Evolutionary conservation across 441 rosid species (phyloP).

Genomic region (Populus hybrid): DNA sequence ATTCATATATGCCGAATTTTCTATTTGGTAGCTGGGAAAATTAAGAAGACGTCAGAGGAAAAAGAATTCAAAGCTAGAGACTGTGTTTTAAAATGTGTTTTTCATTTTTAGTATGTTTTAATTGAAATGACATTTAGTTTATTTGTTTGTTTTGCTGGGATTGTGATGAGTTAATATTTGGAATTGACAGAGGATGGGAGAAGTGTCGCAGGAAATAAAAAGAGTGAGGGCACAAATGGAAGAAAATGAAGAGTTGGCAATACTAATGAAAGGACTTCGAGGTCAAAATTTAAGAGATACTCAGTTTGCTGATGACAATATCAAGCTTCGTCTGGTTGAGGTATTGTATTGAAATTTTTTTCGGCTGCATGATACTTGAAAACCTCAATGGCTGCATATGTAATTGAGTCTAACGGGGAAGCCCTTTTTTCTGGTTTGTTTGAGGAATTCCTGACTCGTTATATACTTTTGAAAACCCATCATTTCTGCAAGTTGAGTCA

Average conservation of each 20-base stretch:
- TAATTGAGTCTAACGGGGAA: not conserved
- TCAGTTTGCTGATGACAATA: constrained; percentile 69
- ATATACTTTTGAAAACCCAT: not conserved
- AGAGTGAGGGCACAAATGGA: constrained; percentile 95
- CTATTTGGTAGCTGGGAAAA: constrained; percentile 15
- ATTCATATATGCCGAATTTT: not conserved
- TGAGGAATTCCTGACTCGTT: not conserved
- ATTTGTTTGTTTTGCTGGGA: not conserved
- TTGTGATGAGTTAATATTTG: constrained; percentile 6
- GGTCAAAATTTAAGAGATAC: constrained; percentile 88
- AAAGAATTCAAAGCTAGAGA: not conserved
- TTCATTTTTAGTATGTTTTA: not conserved
- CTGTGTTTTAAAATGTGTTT: not conserved
- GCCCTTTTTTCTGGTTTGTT: not conserved
- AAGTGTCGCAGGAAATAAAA: constrained; percentile 87
- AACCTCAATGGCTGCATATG: not conserved
- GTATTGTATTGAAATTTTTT: constrained; percentile 23
- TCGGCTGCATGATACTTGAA: not conserved
- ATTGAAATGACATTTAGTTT: not conserved
- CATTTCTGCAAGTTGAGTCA: not conserved
- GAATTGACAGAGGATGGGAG: constrained; percentile 65
- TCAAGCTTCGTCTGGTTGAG: constrained; percentile 90
- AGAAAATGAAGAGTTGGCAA: constrained; percentile 76
- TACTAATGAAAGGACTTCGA: constrained; percentile 82
- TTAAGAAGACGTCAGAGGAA: not conserved